These are phyloP conservation scores for Iris macrosiphon DNA, from an alignment of 106 monocot species.

Conservation along the genomic window DNA sequence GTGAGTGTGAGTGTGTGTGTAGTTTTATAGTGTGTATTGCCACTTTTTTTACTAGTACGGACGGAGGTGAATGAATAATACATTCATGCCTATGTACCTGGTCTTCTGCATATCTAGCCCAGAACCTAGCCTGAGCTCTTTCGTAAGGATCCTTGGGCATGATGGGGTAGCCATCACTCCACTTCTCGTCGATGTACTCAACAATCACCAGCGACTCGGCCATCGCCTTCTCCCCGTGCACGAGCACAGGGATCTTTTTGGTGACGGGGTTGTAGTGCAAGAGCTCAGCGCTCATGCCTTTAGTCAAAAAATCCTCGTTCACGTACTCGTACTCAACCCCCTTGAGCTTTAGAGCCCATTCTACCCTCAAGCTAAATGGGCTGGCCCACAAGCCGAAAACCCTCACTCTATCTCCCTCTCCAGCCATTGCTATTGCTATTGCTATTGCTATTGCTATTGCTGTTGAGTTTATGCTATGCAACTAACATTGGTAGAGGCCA, in stretches of 20 bases:
- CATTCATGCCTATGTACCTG: conserved; percentile 7
- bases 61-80: background rate
- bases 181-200: conserved; percentile 37
- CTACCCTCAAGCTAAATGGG: conserved; percentile 7
- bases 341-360: conserved; percentile 29
- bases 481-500: too few relatives aligned
- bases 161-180: conserved; percentile 16
- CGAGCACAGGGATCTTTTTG: conserved; percentile 35
- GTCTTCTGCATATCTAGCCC: conserved; percentile 27
- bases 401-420: conserved; percentile 8
- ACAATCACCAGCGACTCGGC: conserved; percentile 28
- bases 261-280: conserved; percentile 25
- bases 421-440: conserved; percentile 3
- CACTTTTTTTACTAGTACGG: background rate
- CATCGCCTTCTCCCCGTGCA: conserved; percentile 23
- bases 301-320: conserved; percentile 15
- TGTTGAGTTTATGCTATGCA: too few relatives aligned
- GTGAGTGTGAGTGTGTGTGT: too few relatives aligned
- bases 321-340: conserved; percentile 25
- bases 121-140: conserved; percentile 26
- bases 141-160: conserved; percentile 33
- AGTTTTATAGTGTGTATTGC: background rate
- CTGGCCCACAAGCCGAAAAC: conserved; percentile 36
- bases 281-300: conserved; percentile 19
- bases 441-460: too few relatives aligned